A percentile compares a stretch with the other conserved stretches of the same genome.
Conservation (phyloP, 805 yeast genomes). For the Schizosaccharomyces lindneri region DNA sequence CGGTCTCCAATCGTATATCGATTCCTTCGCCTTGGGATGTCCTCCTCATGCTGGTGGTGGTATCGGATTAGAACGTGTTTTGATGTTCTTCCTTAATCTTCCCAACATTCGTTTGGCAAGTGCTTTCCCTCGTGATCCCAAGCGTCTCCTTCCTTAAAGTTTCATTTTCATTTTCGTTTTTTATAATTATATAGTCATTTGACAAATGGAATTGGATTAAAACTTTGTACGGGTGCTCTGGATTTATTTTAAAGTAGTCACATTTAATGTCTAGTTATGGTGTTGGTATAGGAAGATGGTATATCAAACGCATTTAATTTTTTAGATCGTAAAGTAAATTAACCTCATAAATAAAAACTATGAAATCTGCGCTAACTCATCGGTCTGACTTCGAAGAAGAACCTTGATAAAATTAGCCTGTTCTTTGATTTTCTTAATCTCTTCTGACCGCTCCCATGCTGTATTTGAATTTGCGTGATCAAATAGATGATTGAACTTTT, state of each 20-base stretch:
- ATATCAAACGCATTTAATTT: no score
- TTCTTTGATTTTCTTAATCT: not conserved
- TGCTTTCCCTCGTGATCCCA: slow-evolving; percentile 96
- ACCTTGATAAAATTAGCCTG: not conserved
- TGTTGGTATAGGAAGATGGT: no score
- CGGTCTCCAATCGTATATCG: slow-evolving; percentile 75
- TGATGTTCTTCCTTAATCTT: slow-evolving; percentile 91
- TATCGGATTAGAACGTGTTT: slow-evolving; percentile 94
- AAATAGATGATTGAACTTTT: no score
- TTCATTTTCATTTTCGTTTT: not conserved
- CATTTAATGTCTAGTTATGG: no score
- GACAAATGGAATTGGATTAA: not conserved
- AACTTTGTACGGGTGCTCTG: no score
- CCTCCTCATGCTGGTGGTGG: slow-evolving; percentile 99
- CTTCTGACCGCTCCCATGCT: not conserved
- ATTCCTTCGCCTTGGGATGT: slow-evolving; percentile 84
- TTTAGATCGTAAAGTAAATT: no score
- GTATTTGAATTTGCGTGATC: not conserved
- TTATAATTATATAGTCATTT: not conserved
- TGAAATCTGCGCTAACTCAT: no score
- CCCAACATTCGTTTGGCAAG: slow-evolving; percentile 97
- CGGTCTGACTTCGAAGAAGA: not conserved
- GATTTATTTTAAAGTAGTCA: no score
- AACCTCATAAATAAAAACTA: no score
- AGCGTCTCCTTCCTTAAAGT: slow-evolving; percentile 51